phyloP scores from a whole-genome alignment of 2,329 filamentous ascomycete genomes.

The Pseudocercospora eumusae region DNA sequence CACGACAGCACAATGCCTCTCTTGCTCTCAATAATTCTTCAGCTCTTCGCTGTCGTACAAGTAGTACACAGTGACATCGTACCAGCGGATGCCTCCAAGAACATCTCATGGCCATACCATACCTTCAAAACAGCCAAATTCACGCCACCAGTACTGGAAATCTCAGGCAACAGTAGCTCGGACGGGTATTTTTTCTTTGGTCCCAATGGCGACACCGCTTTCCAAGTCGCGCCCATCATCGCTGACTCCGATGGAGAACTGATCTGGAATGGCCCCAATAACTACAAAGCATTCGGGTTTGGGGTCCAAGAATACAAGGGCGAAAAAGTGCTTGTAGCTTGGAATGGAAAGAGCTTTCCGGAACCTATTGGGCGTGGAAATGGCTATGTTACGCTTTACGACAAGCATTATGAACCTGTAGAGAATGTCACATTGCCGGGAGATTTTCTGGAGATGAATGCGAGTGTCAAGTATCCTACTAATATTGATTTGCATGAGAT shows the following conservation, averaged over 20 bases:
- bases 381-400: slow-evolving; percentile 22
- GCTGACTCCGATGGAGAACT: slow-evolving; percentile 22
- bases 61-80: neutral
- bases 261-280: slow-evolving; percentile 26
- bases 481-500: slow-evolving; percentile 42
- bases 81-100: slow-evolving; percentile 17
- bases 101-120: slow-evolving; percentile 24
- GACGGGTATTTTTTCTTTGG: slow-evolving; percentile 28
- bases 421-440: slow-evolving; percentile 24
- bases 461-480: slow-evolving; percentile 17
- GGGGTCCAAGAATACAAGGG: slow-evolving; percentile 22
- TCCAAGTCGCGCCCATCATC: slow-evolving; percentile 24
- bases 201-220: slow-evolving; percentile 25
- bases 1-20: neutral
- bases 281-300: slow-evolving; percentile 24
- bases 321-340: slow-evolving; percentile 25
- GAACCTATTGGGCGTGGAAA: slow-evolving; percentile 28
- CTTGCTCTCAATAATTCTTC: neutral
- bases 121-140: slow-evolving; percentile 22
- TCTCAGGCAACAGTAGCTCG: slow-evolving; percentile 4
- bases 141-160: slow-evolving; percentile 19
- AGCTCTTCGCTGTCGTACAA: neutral
- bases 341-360: slow-evolving; percentile 26
- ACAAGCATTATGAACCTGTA: slow-evolving; percentile 26
- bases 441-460: slow-evolving; percentile 20